Percentiles rank a stretch among this genome's conserved stretches.
Conservation (phyloP, 805 yeast species). For the Blastobotrys muscicola region DNA sequence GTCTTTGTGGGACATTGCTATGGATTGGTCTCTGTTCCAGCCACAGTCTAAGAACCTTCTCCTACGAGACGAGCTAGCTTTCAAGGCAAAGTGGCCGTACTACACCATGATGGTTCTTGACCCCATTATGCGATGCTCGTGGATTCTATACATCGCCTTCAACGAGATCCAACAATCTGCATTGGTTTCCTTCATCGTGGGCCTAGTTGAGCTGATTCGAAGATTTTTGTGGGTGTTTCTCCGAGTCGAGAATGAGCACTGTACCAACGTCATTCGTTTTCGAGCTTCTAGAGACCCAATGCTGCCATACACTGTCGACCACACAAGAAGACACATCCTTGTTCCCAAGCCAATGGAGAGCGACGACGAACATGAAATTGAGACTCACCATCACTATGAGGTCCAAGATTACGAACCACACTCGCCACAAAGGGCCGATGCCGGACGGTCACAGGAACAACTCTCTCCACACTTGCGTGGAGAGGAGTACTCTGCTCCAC, state of each 20-base stretch:
- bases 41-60: slow-evolving; percentile 45
- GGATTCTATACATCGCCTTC: slow-evolving; percentile 84
- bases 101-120: slow-evolving; percentile 68
- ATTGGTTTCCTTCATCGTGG: slow-evolving; percentile 71
- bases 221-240: slow-evolving; percentile 85
- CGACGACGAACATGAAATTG: too few relatives aligned
- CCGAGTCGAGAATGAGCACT: slow-evolving; percentile 94
- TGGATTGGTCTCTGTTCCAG: slow-evolving; percentile 94
- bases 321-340: slow-evolving; percentile 2
- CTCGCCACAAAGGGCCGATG: too few relatives aligned
- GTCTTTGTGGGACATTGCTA: slow-evolving; percentile 77
- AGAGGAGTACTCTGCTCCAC: too few relatives aligned
- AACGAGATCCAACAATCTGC: slow-evolving; percentile 84
- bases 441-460: too few relatives aligned
- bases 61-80: slow-evolving; percentile 65
- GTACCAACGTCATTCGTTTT: slow-evolving; percentile 75
- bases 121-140: slow-evolving; percentile 71
- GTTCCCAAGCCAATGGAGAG: too few relatives aligned
- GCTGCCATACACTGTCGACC: slow-evolving; percentile 59
- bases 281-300: slow-evolving; percentile 84
- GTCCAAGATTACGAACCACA: too few relatives aligned
- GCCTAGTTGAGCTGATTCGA: slow-evolving; percentile 70
- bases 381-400: too few relatives aligned
- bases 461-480: too few relatives aligned
- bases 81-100: slow-evolving; percentile 49